phyloP scores from a whole-genome alignment of 108 stramenopile species.

The Pelagomonas calceolata region DNA sequence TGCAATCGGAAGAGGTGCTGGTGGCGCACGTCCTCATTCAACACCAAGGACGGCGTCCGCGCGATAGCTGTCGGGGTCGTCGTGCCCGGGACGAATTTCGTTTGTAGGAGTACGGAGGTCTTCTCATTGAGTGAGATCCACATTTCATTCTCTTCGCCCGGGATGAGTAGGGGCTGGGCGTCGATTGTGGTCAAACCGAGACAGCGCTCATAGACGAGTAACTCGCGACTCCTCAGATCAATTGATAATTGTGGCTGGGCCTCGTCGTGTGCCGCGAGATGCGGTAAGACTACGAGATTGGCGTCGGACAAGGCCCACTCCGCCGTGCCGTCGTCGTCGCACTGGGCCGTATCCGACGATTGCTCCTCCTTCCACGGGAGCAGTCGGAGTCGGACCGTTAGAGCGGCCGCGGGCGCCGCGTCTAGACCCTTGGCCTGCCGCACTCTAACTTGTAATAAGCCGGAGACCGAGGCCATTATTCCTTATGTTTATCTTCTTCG shows the following conservation, averaged over 20 bases:
- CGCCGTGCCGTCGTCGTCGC: background rate
- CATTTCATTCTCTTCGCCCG: background rate
- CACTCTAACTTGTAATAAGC: background rate
- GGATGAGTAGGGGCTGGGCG: background rate
- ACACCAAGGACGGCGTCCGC: background rate
- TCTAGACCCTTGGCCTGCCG: background rate
- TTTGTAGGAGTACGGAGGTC: background rate
- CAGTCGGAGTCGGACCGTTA: background rate
- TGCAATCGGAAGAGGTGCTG: background rate
- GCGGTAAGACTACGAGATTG: background rate
- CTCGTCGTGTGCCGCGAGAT: background rate
- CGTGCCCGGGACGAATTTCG: background rate
- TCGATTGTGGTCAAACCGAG: background rate
- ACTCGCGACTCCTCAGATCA: background rate
- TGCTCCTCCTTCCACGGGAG: background rate
- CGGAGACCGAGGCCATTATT: background rate
- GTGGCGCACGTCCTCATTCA: background rate
- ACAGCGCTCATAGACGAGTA: background rate
- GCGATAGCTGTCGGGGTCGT: background rate
- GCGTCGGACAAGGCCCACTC: background rate
- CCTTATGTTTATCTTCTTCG: too few relatives aligned
- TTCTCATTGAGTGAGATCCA: background rate
- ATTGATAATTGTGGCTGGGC: background rate
- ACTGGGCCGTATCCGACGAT: background rate
- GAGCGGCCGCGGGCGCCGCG: background rate